phyloP scores from a whole-genome alignment of 139 green algal genomes.

The Haematococcus sp. region DNA sequence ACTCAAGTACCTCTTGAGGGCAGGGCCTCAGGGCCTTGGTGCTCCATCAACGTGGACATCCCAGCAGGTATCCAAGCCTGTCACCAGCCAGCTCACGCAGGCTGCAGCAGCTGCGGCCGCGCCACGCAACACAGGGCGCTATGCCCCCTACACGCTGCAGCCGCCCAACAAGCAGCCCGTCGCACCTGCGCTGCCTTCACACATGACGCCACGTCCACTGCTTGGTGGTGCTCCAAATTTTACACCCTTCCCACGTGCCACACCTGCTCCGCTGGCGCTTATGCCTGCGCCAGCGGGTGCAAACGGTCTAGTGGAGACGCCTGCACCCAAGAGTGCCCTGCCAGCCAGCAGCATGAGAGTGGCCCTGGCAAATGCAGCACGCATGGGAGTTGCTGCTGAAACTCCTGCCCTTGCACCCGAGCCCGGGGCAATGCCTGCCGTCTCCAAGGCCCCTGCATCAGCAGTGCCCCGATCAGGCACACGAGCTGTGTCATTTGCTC shows the following conservation, averaged over 20 bases:
- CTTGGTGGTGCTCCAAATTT: too few species aligned
- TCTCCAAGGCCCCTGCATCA: too few species aligned
- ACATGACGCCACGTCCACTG: too few species aligned
- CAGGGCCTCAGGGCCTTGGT: slow-evolving; percentile 7
- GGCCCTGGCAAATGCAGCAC: neutral
- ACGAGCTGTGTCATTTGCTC: neutral
- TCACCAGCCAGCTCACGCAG: neutral
- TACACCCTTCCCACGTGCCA: too few species aligned
- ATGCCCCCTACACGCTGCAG: neutral
- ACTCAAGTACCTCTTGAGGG: slow-evolving; percentile 7
- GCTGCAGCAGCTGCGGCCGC: neutral
- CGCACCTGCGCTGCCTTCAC: neutral
- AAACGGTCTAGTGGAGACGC: neutral
- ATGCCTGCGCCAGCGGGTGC: neutral
- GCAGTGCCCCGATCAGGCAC: too few species aligned
- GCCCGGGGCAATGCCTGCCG: too few species aligned
- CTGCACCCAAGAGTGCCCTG: neutral
- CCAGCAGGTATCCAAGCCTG: neutral
- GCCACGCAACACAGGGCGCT: neutral
- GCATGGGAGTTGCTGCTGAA: too few species aligned
- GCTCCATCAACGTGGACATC: too few species aligned
- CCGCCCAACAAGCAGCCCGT: neutral
- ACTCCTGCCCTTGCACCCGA: too few species aligned
- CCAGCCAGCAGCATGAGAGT: slow-evolving; percentile 7
- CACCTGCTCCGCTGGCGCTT: too few species aligned